phyloP scores from a whole-genome alignment of 2,329 filamentous ascomycete genomes.

The Mycocentrospora acerina region DNA sequence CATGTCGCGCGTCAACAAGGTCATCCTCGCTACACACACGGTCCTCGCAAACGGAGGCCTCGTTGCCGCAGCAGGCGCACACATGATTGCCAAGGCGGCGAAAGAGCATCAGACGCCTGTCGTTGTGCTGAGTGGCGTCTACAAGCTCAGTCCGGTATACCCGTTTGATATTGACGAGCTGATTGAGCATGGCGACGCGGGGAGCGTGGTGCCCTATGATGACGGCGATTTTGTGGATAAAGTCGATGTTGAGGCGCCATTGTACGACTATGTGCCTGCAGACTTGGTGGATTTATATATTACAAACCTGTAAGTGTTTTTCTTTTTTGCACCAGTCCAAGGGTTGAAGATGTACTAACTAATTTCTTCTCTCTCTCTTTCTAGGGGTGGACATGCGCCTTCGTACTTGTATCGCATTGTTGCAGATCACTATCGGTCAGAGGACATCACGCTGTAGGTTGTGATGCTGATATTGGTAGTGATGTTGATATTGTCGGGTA shows the following conservation, averaged over 20 bases:
- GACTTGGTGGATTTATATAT: conserved; percentile 79
- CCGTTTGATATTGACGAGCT: conserved; percentile 79
- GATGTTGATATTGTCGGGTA: too few relatives aligned
- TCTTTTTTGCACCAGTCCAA: conserved; percentile 9
- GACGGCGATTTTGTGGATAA: conserved; percentile 78
- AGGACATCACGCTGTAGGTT: conserved; percentile 62
- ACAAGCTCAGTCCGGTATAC: conserved; percentile 89
- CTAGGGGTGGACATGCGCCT: conserved; percentile 66
- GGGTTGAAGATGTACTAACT: too few relatives aligned
- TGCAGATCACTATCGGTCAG: conserved; percentile 72
- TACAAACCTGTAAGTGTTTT: conserved; percentile 70
- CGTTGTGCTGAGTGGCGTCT: conserved; percentile 85
- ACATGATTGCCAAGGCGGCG: conserved; percentile 80
- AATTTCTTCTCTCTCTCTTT: too few relatives aligned
- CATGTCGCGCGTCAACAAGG: conserved; percentile 94
- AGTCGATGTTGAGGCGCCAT: conserved; percentile 74
- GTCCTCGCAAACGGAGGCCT: conserved; percentile 88
- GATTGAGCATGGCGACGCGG: conserved; percentile 83
- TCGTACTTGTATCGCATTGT: conserved; percentile 74
- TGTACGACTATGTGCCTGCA: conserved; percentile 80
- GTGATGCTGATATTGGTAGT: background rate
- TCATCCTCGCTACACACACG: conserved; percentile 83
- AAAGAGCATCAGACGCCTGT: conserved; percentile 81
- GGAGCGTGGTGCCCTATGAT: conserved; percentile 73
- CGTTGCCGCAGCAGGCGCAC: conserved; percentile 80